Percentiles rank a stretch among this genome's conserved stretches.
Evolutionary conservation across 257 asterid genomes (phyloP).

Genomic region (Osmanthus fragrans): DNA sequence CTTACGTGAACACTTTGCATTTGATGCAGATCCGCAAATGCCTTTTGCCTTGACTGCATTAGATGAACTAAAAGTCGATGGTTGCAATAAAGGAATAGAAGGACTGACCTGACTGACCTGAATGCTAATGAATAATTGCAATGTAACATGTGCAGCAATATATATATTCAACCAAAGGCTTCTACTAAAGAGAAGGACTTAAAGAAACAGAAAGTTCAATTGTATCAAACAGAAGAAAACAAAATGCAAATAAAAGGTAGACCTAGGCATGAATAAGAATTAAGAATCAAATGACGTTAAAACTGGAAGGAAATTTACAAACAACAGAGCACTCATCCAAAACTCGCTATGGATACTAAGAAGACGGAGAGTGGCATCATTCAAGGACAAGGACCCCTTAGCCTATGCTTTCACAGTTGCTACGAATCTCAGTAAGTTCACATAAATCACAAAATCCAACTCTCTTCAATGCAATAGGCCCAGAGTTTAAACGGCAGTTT

Average conservation of each 20-base stretch:
- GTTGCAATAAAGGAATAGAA: slow-evolving; percentile 14
- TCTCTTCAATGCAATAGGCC: background rate
- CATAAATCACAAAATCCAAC: background rate
- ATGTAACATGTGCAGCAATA: background rate
- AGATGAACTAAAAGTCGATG: slow-evolving; percentile 17
- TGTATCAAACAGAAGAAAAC: background rate
- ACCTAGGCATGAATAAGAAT: background rate
- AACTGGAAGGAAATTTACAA: background rate
- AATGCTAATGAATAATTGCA: background rate
- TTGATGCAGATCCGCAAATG: slow-evolving; percentile 81
- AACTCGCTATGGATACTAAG: background rate
- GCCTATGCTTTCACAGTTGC: background rate
- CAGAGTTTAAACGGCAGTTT: background rate
- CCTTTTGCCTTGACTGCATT: slow-evolving; percentile 97
- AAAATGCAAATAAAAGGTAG: background rate
- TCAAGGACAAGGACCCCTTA: background rate
- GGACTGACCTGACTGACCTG: background rate
- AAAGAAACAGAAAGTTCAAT: background rate
- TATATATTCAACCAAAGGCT: background rate
- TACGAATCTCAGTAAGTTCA: background rate
- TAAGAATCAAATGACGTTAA: background rate
- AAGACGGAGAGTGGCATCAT: background rate
- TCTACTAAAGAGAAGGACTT: background rate
- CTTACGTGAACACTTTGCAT: slow-evolving; percentile 92
- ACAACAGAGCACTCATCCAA: background rate